phyloP scores from a whole-genome alignment of 768 basidiomycete genomes.

The Terana coerulea region DNA sequence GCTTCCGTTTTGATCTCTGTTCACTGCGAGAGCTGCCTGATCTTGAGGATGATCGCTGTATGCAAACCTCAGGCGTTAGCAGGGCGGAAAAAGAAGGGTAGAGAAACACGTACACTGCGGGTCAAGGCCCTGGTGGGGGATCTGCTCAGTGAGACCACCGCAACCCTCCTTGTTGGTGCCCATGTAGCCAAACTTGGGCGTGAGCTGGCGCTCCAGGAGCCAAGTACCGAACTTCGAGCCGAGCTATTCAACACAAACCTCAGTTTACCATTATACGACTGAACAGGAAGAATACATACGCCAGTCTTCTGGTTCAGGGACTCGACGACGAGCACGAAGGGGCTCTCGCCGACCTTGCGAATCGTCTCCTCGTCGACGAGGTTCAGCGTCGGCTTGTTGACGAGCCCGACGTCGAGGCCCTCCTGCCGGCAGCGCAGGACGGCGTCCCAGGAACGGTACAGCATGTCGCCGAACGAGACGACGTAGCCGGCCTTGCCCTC shows the following conservation, averaged over 20 bases:
- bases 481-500: constrained; percentile 82
- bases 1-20: neutral
- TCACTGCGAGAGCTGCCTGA: constrained; percentile 36
- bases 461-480: constrained; percentile 83
- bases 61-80: neutral
- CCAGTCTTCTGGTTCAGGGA: constrained; percentile 89
- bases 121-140: constrained; percentile 78
- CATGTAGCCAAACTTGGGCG: constrained; percentile 80
- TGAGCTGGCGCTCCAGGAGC: constrained; percentile 77
- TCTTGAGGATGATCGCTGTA: constrained; percentile 44
- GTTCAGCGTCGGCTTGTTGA: constrained; percentile 85
- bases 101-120: constrained; percentile 54
- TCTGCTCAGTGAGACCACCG: constrained; percentile 80
- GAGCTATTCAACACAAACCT: constrained; percentile 36
- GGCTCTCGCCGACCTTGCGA: constrained; percentile 65
- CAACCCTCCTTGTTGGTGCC: constrained; percentile 74
- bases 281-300: constrained; percentile 25
- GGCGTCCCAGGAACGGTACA: constrained; percentile 81
- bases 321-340: constrained; percentile 83
- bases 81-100: neutral
- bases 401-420: constrained; percentile 77
- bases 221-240: constrained; percentile 84
- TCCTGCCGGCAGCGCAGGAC: constrained; percentile 67
- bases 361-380: constrained; percentile 78
- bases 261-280: neutral